Evolutionary conservation across 2,329 filamentous ascomycete genomes (phyloP).

Genomic region (Diaporthe ampelina): DNA sequence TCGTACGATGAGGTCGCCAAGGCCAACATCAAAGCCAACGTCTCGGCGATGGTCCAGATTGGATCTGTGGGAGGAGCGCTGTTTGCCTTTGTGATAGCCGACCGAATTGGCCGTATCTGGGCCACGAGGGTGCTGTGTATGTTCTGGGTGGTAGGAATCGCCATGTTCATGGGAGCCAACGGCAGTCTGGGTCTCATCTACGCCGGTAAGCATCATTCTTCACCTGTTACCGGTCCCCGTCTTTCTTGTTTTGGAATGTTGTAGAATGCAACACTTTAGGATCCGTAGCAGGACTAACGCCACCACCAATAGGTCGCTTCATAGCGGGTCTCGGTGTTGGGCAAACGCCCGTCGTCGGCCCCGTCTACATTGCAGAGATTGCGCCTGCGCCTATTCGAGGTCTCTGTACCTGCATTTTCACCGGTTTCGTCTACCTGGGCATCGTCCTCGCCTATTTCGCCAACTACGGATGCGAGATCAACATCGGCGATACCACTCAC

Average conservation of each 20-base stretch:
- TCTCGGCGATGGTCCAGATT: slow-evolving; percentile 86
- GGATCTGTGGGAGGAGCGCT: slow-evolving; percentile 80
- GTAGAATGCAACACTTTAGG: too few relatives aligned
- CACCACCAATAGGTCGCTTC: slow-evolving; percentile 61
- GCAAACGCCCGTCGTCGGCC: slow-evolving; percentile 76
- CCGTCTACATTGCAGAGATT: slow-evolving; percentile 81
- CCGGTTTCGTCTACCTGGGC: slow-evolving; percentile 80
- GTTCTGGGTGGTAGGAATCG: slow-evolving; percentile 70
- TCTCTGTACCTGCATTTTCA: slow-evolving; percentile 80
- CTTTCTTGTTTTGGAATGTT: too few relatives aligned
- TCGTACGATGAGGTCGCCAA: slow-evolving; percentile 65
- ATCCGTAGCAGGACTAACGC: too few relatives aligned
- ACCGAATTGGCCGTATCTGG: slow-evolving; percentile 74
- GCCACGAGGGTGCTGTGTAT: slow-evolving; percentile 70
- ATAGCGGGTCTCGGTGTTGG: slow-evolving; percentile 77
- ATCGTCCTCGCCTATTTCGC: slow-evolving; percentile 86
- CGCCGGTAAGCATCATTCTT: slow-evolving; percentile 54
- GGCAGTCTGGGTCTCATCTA: slow-evolving; percentile 71
- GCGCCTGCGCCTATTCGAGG: slow-evolving; percentile 78
- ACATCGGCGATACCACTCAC: slow-evolving; percentile 61
- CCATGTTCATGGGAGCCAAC: slow-evolving; percentile 69
- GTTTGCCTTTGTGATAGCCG: slow-evolving; percentile 71
- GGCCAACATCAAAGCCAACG: slow-evolving; percentile 81
- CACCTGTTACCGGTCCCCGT: too few relatives aligned
- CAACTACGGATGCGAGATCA: slow-evolving; percentile 71